These are phyloP conservation scores for Cylindrotheca fusiformis DNA, from an alignment of 108 stramenopile genomes.

Conservation along the genomic window DNA sequence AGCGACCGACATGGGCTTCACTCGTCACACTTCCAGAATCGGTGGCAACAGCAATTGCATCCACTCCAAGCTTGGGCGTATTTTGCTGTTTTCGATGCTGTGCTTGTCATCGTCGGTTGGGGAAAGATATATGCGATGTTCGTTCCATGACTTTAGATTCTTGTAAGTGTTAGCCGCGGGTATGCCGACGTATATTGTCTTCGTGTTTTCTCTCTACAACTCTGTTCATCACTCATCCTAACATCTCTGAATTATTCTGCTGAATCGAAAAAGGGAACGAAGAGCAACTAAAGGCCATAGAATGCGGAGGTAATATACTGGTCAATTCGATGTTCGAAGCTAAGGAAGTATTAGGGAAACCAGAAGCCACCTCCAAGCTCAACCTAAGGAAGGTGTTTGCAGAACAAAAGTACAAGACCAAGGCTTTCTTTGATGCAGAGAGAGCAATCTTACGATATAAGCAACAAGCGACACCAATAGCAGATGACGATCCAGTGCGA, in stretches of 20 bases:
- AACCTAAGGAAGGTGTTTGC: neutral
- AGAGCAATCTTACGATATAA: too few relatives aligned
- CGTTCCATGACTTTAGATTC: neutral
- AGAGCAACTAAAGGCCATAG: neutral
- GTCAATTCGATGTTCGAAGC: neutral
- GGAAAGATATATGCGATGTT: neutral
- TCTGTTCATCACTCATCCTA: neutral
- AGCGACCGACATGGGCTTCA: neutral
- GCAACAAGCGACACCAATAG: too few relatives aligned
- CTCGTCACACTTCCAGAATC: neutral
- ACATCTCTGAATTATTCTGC: neutral
- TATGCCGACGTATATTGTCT: neutral
- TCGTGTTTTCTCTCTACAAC: neutral
- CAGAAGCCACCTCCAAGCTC: neutral
- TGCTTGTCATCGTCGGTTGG: neutral
- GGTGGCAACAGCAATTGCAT: neutral
- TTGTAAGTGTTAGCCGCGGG: neutral
- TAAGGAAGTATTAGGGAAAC: neutral
- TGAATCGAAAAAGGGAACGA: neutral
- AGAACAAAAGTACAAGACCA: neutral
- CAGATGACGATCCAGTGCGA: too few relatives aligned
- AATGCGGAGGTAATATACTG: neutral
- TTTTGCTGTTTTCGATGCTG: neutral
- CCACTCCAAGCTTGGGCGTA: neutral
- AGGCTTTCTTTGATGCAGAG: neutral